These are phyloP conservation scores for Pseudocercospora cruenta DNA, from an alignment of 2,329 filamentous ascomycete genomes.

Conservation along the genomic window DNA sequence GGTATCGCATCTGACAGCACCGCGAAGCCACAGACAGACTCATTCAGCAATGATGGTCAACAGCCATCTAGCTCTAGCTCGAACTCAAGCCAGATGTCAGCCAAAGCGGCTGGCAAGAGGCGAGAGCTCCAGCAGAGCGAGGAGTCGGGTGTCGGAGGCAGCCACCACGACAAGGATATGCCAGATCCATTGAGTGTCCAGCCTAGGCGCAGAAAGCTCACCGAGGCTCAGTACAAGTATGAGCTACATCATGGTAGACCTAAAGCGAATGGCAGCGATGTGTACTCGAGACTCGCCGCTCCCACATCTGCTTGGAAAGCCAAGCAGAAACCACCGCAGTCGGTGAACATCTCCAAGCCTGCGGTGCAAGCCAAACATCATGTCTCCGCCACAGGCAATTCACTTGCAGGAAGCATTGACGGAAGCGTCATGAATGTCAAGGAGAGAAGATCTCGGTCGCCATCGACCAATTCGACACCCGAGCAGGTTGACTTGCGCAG, in stretches of 20 bases:
- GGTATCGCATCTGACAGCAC: neutral
- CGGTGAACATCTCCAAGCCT: neutral
- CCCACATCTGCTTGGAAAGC: slow-evolving; percentile 9
- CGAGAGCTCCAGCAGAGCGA: neutral
- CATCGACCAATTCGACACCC: neutral
- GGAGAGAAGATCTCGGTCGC: neutral
- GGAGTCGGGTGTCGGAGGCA: neutral
- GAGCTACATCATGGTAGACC: neutral
- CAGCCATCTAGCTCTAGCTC: neutral
- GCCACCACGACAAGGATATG: neutral
- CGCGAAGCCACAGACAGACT: neutral
- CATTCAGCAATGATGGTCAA: neutral
- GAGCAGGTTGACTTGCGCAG: neutral
- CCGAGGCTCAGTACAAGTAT: neutral
- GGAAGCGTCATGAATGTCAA: neutral
- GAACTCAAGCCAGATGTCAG: neutral
- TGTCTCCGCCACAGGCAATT: neutral
- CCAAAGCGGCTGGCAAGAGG: neutral
- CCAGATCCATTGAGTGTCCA: neutral
- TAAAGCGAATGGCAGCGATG: neutral
- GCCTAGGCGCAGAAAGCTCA: neutral
- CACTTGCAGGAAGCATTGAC: neutral
- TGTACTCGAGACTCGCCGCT: neutral
- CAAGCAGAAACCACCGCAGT: slow-evolving; percentile 1
- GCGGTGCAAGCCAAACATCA: neutral